Conservation (phyloP, 176 grass and related monocot species). For the Dendrocalamus sinicus region DNA sequence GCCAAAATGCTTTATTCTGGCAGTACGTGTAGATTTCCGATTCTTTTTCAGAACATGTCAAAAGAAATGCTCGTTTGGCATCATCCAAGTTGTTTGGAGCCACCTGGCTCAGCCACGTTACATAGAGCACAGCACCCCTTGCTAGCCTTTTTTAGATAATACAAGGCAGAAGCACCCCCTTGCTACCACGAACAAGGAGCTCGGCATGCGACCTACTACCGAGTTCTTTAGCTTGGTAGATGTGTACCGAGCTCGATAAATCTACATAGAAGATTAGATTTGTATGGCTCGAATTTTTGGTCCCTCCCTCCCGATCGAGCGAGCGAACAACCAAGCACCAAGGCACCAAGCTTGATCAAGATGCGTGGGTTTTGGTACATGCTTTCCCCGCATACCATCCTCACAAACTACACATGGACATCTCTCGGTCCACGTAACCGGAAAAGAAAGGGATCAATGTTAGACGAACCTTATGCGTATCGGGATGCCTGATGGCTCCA, state of each 20-base stretch:
- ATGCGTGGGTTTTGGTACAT: too few relatives aligned
- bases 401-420: not conserved
- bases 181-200: too few relatives aligned
- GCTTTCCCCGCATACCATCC: too few relatives aligned
- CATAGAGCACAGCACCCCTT: not conserved
- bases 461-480: not conserved
- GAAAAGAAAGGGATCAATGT: not conserved
- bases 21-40: not conserved
- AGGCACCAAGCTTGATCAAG: too few relatives aligned
- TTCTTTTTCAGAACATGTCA: not conserved
- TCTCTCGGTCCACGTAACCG: not conserved
- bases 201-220: too few relatives aligned
- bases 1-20: not conserved
- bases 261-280: too few relatives aligned
- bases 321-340: too few relatives aligned
- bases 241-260: too few relatives aligned
- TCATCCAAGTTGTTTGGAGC: not conserved
- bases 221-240: too few relatives aligned
- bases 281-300: too few relatives aligned
- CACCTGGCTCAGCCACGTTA: constrained; percentile 23
- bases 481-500: not conserved
- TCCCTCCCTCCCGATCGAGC: too few relatives aligned
- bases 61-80: not conserved
- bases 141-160: not conserved
- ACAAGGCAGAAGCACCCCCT: too few relatives aligned